Conservation (phyloP, 2,329 filamentous ascomycete genomes). For the Claviceps sorghi region DNA sequence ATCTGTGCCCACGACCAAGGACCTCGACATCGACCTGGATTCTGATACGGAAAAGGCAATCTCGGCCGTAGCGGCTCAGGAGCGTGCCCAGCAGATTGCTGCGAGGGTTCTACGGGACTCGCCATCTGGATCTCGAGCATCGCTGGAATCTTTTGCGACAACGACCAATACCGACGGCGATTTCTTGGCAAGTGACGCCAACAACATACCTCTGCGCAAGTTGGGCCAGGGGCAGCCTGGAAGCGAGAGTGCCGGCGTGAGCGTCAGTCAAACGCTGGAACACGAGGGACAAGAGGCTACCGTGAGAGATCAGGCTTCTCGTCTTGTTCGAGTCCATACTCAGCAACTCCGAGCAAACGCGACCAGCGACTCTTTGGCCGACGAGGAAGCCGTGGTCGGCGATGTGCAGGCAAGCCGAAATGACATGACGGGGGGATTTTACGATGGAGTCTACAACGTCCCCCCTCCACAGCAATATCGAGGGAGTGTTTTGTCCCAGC, state of each 20-base stretch:
- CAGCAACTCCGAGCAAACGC: slow-evolving; percentile 10
- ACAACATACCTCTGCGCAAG: slow-evolving; percentile 19
- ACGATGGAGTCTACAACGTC: slow-evolving; percentile 26
- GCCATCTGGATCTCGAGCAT: slow-evolving; percentile 22
- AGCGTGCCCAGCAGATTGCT: slow-evolving; percentile 27
- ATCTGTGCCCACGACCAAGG: slow-evolving; percentile 17
- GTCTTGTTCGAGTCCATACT: slow-evolving; percentile 30
- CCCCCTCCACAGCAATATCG: slow-evolving; percentile 27
- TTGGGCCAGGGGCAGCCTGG: slow-evolving; percentile 8
- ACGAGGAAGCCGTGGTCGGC: slow-evolving; percentile 8
- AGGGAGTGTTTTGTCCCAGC: slow-evolving; percentile 30
- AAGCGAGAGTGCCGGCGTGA: not conserved
- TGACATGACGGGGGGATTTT: slow-evolving; percentile 24
- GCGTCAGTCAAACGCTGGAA: slow-evolving; percentile 1
- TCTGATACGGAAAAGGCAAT: slow-evolving; percentile 13
- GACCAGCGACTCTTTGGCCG: slow-evolving; percentile 3
- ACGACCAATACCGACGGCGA: slow-evolving; percentile 15
- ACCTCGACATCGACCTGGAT: slow-evolving; percentile 14
- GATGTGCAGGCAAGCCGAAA: slow-evolving; percentile 10
- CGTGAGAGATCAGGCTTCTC: slow-evolving; percentile 22
- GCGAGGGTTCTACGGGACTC: slow-evolving; percentile 23
- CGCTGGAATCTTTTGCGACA: slow-evolving; percentile 23
- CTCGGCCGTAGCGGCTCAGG: slow-evolving; percentile 28
- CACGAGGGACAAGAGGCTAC: not conserved
- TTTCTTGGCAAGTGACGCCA: slow-evolving; percentile 10